These are phyloP conservation scores for Myxozyma udenii DNA, from an alignment of 805 yeast species.

Conservation along the genomic window DNA sequence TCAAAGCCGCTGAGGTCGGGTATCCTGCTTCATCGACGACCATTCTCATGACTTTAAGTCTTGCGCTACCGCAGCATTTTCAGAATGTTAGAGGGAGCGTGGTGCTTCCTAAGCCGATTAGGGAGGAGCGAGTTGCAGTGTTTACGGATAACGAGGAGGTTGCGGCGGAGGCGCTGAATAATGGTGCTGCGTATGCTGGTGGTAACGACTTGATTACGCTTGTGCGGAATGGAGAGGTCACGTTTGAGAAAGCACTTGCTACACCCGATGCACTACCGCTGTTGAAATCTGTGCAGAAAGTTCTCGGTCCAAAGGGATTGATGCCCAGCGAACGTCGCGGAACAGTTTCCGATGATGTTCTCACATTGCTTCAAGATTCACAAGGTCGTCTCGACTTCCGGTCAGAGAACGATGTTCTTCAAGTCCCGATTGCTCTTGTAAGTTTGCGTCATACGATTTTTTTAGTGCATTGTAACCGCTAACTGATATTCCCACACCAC, in stretches of 20 bases:
- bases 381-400: constrained; percentile 14
- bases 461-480: not conserved
- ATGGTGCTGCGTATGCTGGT: constrained; percentile 68
- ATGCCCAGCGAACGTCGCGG: constrained; percentile 87
- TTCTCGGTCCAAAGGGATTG: constrained; percentile 82
- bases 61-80: constrained; percentile 73
- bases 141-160: constrained; percentile 59
- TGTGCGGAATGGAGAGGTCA: constrained; percentile 54
- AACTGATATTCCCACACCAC: not conserved
- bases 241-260: constrained; percentile 75
- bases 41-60: constrained; percentile 59
- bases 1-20: constrained; percentile 91
- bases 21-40: constrained; percentile 69
- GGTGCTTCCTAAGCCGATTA: constrained; percentile 68
- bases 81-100: constrained; percentile 71
- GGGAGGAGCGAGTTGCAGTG: constrained; percentile 61
- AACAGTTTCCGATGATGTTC: constrained; percentile 50
- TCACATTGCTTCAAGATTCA: not conserved
- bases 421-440: constrained; percentile 15
- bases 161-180: constrained; percentile 51
- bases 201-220: constrained; percentile 65
- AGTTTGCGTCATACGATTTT: not conserved
- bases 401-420: not conserved
- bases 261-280: constrained; percentile 74
- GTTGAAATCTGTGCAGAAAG: constrained; percentile 66